phyloP scores from a whole-genome alignment of 257 asterid species.

The Solanum etuberosum region DNA sequence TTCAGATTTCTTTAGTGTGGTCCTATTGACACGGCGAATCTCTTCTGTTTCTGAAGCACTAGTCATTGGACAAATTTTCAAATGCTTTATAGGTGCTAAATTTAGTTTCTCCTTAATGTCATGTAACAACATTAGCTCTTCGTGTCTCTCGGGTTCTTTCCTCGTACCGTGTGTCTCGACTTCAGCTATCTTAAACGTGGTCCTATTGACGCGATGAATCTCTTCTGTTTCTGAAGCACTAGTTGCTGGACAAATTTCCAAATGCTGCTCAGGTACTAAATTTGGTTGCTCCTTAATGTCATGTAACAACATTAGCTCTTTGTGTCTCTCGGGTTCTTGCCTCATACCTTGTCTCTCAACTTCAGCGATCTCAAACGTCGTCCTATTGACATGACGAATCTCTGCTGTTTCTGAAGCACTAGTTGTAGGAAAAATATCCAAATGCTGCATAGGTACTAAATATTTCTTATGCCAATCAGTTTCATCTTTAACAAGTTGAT shows the following conservation, averaged over 20 bases:
- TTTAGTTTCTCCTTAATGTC: slow-evolving; percentile 45
- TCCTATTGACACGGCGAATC: slow-evolving; percentile 9
- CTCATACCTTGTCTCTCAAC: slow-evolving; percentile 8
- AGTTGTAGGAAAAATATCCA: slow-evolving; percentile 12
- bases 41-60: slow-evolving; percentile 8
- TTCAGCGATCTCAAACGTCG: slow-evolving; percentile 26
- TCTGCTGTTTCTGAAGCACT: slow-evolving; percentile 9
- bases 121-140: slow-evolving; percentile 41
- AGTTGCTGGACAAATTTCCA: not conserved
- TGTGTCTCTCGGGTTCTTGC: slow-evolving; percentile 13
- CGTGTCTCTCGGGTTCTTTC: slow-evolving; percentile 13
- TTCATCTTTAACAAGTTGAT: slow-evolving; percentile 23
- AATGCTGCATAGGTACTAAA: slow-evolving; percentile 21
- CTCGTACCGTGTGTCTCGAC: slow-evolving; percentile 8
- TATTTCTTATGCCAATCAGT: slow-evolving; percentile 53
- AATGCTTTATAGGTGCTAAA: slow-evolving; percentile 17
- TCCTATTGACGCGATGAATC: slow-evolving; percentile 9
- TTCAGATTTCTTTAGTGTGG: slow-evolving; percentile 21
- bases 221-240: slow-evolving; percentile 8
- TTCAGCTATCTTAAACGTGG: slow-evolving; percentile 22
- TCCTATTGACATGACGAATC: slow-evolving; percentile 12
- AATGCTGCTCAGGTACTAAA: slow-evolving; percentile 17
- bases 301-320: slow-evolving; percentile 41
- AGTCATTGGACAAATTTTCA: not conserved
- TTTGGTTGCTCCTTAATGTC: slow-evolving; percentile 45